phyloP scores from a whole-genome alignment of 2,329 filamentous ascomycete genomes.

The Westerdykella ornata region DNA sequence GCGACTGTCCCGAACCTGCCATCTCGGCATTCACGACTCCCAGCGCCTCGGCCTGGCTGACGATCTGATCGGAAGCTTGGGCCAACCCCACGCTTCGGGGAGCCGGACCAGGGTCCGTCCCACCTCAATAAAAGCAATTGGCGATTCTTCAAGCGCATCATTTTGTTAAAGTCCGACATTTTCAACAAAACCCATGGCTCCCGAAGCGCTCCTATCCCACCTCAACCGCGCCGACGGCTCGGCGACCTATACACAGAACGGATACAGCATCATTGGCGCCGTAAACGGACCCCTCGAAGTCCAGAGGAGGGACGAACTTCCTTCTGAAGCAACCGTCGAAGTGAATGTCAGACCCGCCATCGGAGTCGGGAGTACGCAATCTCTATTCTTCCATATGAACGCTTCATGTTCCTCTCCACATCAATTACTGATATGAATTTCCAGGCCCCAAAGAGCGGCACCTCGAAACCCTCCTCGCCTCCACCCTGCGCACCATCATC shows the following conservation, averaged over 20 bases:
- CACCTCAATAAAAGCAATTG: neutral
- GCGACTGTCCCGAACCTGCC: neutral
- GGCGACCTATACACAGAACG: conserved; percentile 65
- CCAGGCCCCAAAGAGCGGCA: conserved; percentile 54
- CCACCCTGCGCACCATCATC: conserved; percentile 66
- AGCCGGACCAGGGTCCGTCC: no score
- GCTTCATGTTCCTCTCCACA: neutral
- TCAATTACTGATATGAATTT: conserved; percentile 1
- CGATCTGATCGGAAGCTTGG: neutral
- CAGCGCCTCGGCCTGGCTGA: neutral
- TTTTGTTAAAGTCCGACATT: no score
- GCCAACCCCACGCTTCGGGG: neutral
- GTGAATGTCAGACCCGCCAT: conserved; percentile 81
- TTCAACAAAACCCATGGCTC: conserved; percentile 13
- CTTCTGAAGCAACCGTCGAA: conserved; percentile 85
- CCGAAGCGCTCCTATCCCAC: conserved; percentile 31
- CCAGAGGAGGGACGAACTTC: conserved; percentile 77
- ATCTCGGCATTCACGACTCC: neutral
- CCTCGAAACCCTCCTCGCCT: conserved; percentile 69
- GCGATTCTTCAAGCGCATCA: no score
- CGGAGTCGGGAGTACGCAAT: conserved; percentile 65
- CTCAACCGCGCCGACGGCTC: conserved; percentile 73
- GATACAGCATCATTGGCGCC: conserved; percentile 74
- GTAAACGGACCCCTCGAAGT: conserved; percentile 94
- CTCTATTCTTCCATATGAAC: neutral